A percentile compares a stretch with the other conserved stretches of the same genome.
phyloP scores from a whole-genome alignment of 257 asterid species.

The Cynanchum wilfordii region DNA sequence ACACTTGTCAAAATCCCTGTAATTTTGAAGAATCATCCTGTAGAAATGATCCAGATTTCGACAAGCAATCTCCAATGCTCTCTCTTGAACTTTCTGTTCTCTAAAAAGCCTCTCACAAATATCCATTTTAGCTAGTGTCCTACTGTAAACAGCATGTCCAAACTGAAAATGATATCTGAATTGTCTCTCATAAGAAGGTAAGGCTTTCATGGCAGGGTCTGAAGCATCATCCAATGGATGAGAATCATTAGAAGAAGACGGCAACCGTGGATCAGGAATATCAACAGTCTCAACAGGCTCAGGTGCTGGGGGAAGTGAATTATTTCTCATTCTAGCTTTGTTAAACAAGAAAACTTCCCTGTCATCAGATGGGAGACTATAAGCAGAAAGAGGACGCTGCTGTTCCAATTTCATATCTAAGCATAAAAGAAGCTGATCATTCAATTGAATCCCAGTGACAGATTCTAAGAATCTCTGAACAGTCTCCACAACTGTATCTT shows the following conservation, averaged over 20 bases:
- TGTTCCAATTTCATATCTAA: conserved; percentile 80
- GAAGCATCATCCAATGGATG: conserved; percentile 84
- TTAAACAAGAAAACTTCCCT: conserved; percentile 75
- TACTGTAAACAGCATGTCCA: conserved; percentile 65
- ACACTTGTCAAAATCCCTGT: conserved; percentile 61
- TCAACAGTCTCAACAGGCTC: conserved; percentile 56
- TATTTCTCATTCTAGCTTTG: conserved; percentile 74
- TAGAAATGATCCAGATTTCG: conserved; percentile 82
- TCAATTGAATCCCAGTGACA: conserved; percentile 45
- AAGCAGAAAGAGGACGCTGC: conserved; percentile 60
- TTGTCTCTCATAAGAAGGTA: conserved; percentile 88
- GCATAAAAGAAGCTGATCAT: conserved; percentile 85
- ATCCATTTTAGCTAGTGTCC: conserved; percentile 49
- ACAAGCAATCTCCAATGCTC: conserved; percentile 87
- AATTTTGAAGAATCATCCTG: conserved; percentile 69
- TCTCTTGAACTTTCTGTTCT: conserved; percentile 89
- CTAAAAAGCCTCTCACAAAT: conserved; percentile 61
- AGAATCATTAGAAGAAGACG: conserved; percentile 46
- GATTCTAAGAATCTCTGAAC: conserved; percentile 64
- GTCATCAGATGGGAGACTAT: conserved; percentile 69
- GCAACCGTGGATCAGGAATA: conserved; percentile 56
- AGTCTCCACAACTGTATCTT: conserved; percentile 67
- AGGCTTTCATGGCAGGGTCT: conserved; percentile 85
- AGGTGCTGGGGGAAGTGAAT: conserved; percentile 47
- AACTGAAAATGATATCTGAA: conserved; percentile 84